Evolutionary conservation across 192 early-diverging fungal species (phyloP), one percentile per base, ranked within the genome.

Genomic region (Chytriomyces hyalinus): DNA sequence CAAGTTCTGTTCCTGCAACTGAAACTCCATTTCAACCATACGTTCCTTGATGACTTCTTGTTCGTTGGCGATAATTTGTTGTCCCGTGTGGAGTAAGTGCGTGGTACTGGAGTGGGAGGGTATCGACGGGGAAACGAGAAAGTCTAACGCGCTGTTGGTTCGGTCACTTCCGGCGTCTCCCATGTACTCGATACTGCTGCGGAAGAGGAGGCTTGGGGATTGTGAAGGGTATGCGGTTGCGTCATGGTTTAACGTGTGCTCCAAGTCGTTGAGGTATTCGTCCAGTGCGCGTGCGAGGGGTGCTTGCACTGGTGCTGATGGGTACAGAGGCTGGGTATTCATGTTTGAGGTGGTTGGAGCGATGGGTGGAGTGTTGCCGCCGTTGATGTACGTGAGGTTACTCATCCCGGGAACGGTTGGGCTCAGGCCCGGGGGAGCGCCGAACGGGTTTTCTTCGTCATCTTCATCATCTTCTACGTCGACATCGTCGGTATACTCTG

Each of bases 1-100:
- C 53, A n/a, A 1, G 20, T 57, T 57, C 53, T 57, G 53, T 57
- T 57, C 53, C 5, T 57, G 53, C 53, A 57, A 20, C 13, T 57
- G 53, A 57, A 57, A 57, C 53, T 57, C 53, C 53, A 57, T 13
- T 57, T 57, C 53, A 13, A 57, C 53, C 15, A 57, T 57, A 57
- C 53, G 53, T 57, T 57, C 53, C 5, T 57, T 57, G 15, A 57
- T 57, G 3, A 57, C 53, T 20, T 57, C 53, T 3, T 57, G 53
- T 4, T 57, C 53, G 13, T 13, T 57, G 13, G 13, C 15, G 53
- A 57, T 57, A n/a, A n/a, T 13, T n/a, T 13, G 15, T 57, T 13
- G 15, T 20, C 20, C 15, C 15, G 13, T 57, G 20, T 57, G 53
- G 36, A 36, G 36, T 2, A 36, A 4, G 36, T 36, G 36, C 36